Conservation (phyloP, 1,284 basidiomycete genomes). For the Pascua guehoae region DNA sequence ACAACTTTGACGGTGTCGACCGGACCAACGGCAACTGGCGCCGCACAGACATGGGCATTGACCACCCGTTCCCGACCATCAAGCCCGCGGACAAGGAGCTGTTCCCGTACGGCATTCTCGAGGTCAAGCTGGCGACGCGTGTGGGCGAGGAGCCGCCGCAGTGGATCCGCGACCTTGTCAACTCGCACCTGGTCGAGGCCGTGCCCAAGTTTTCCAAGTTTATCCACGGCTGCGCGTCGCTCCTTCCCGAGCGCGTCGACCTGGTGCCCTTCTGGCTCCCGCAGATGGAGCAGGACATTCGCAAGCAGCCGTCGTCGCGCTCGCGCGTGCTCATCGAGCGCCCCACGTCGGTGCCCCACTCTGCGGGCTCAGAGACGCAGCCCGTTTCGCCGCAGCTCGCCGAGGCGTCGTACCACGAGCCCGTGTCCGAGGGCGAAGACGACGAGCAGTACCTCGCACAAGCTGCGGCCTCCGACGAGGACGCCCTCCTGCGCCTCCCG, state of each 20-base stretch:
- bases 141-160: constrained; percentile 91
- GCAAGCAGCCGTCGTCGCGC: constrained; percentile 77
- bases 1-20: constrained; percentile 85
- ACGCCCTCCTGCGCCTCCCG: constrained; percentile 69
- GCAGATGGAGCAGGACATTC: constrained; percentile 85
- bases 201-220: constrained; percentile 85
- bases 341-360: constrained; percentile 52
- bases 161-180: constrained; percentile 94
- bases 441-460: constrained; percentile 69
- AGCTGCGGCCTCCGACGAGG: constrained; percentile 61
- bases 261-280: constrained; percentile 96
- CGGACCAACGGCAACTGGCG: constrained; percentile 89
- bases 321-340: constrained; percentile 65
- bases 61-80: constrained; percentile 81
- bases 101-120: constrained; percentile 90
- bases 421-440: constrained; percentile 75
- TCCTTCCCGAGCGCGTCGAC: constrained; percentile 89
- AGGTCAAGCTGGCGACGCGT: constrained; percentile 97
- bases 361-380: constrained; percentile 48
- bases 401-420: constrained; percentile 65
- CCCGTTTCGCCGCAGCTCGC: constrained; percentile 29
- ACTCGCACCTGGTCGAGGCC: constrained; percentile 88
- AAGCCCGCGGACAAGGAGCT: constrained; percentile 77
- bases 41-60: constrained; percentile 87
- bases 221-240: constrained; percentile 93